These are phyloP conservation scores for Leptosphaerulina australis DNA, from an alignment of 2,329 filamentous ascomycete genomes.

Conservation along the genomic window DNA sequence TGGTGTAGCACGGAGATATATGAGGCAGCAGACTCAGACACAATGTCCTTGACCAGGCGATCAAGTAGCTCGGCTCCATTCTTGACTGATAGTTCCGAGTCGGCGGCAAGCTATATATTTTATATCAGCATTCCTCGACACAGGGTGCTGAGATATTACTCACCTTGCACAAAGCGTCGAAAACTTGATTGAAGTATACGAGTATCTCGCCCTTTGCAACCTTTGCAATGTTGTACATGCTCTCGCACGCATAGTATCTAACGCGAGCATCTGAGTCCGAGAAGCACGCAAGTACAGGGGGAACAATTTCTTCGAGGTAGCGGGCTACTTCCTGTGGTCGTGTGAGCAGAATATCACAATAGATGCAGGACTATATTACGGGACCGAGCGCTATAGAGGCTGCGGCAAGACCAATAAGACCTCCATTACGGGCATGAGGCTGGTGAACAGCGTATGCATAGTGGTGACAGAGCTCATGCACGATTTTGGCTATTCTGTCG, in stretches of 20 bases:
- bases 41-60: constrained; percentile 93
- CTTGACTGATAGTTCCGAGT: constrained; percentile 96
- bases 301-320: constrained; percentile 92
- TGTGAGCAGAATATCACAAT: constrained; percentile 18
- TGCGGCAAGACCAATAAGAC: constrained; percentile 91
- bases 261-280: constrained; percentile 97
- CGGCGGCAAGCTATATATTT: constrained; percentile 76
- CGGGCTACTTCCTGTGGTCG: constrained; percentile 77
- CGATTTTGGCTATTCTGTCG: constrained; percentile 80
- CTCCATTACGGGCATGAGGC: constrained; percentile 93
- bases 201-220: constrained; percentile 97
- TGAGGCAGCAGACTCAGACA: constrained; percentile 90
- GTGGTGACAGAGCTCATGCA: constrained; percentile 95
- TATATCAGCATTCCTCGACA: constrained; percentile 26
- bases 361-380: constrained; percentile 61
- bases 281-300: constrained; percentile 95
- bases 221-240: constrained; percentile 99
- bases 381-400: constrained; percentile 93
- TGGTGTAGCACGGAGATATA: constrained; percentile 88
- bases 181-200: constrained; percentile 97
- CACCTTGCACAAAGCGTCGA: constrained; percentile 95
- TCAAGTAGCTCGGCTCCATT: constrained; percentile 96
- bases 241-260: constrained; percentile 97
- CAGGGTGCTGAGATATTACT: not conserved
- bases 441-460: constrained; percentile 98